Conservation (phyloP, 768 basidiomycete species). For the Lepiota venenata region DNA sequence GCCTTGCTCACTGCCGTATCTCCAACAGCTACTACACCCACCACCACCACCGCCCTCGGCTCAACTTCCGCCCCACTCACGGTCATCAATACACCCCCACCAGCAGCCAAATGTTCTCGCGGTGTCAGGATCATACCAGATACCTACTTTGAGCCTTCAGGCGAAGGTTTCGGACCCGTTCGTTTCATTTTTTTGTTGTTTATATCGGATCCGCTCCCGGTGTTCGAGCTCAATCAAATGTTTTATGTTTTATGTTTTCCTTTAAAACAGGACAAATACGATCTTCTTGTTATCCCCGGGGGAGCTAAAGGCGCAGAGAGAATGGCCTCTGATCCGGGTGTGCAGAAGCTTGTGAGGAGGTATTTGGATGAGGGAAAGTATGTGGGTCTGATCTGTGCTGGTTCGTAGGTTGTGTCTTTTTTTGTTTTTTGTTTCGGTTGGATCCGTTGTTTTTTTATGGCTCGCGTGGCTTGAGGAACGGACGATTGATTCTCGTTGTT, state of each 20-base stretch:
- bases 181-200: slow-evolving; percentile 13
- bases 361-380: slow-evolving; percentile 53
- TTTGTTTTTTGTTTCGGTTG: no score
- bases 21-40: not conserved
- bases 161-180: slow-evolving; percentile 41
- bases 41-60: not conserved
- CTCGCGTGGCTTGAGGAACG: no score
- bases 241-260: no score
- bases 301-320: slow-evolving; percentile 77
- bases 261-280: slow-evolving; percentile 59
- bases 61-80: slow-evolving; percentile 10
- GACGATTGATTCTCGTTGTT: no score
- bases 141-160: slow-evolving; percentile 40
- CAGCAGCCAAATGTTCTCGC: slow-evolving; percentile 61
- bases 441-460: no score
- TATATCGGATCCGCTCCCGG: no score
- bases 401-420: slow-evolving; percentile 29
- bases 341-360: slow-evolving; percentile 59
- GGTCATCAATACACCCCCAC: slow-evolving; percentile 38
- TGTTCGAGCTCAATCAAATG: not conserved
- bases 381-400: slow-evolving; percentile 87
- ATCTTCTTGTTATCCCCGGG: slow-evolving; percentile 73
- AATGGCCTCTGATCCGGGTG: slow-evolving; percentile 52
- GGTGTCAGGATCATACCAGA: slow-evolving; percentile 75
- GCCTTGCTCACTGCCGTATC: slow-evolving; percentile 17